Conservation (phyloP, 1,284 basidiomycete species). For the Trametes hirsuta region DNA sequence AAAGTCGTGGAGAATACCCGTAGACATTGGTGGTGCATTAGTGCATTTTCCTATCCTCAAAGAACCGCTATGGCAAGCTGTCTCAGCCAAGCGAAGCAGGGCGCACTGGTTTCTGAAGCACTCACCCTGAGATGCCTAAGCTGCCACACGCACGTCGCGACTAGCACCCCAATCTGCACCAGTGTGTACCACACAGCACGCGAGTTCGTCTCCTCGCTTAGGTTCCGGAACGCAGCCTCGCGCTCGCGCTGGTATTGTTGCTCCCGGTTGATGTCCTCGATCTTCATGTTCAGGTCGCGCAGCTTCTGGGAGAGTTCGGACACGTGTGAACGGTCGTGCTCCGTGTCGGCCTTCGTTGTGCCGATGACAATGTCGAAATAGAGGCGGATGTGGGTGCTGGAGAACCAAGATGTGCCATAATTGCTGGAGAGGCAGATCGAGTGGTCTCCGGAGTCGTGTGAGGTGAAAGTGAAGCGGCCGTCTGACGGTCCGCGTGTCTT, state of each 20-base stretch:
- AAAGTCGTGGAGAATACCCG: constrained; percentile 12
- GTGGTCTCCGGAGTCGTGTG: constrained; percentile 96
- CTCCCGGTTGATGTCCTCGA: constrained; percentile 92
- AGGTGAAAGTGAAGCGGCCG: constrained; percentile 96
- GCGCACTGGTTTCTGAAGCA: constrained; percentile 14
- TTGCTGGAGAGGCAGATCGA: constrained; percentile 94
- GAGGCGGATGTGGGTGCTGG: constrained; percentile 88
- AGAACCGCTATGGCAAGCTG: constrained; percentile 64
- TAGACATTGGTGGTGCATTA: constrained; percentile 37
- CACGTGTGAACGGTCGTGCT: constrained; percentile 87
- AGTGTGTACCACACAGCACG: constrained; percentile 94
- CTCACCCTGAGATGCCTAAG: constrained; percentile 87
- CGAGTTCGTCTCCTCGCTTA: constrained; percentile 89
- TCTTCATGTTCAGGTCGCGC: constrained; percentile 89
- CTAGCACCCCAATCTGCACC: constrained; percentile 83
- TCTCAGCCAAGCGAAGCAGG: neutral
- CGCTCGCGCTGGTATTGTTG: constrained; percentile 98
- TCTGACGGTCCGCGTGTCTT: constrained; percentile 89
- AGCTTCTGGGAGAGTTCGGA: constrained; percentile 86
- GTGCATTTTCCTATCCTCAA: constrained; percentile 86
- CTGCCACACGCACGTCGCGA: constrained; percentile 92
- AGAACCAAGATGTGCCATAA: constrained; percentile 77
- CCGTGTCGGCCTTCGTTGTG: constrained; percentile 77
- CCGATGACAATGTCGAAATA: constrained; percentile 95
- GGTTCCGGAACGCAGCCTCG: constrained; percentile 88